phyloP scores from a whole-genome alignment of 306 rosid species.

The Cicer cuneatum region DNA sequence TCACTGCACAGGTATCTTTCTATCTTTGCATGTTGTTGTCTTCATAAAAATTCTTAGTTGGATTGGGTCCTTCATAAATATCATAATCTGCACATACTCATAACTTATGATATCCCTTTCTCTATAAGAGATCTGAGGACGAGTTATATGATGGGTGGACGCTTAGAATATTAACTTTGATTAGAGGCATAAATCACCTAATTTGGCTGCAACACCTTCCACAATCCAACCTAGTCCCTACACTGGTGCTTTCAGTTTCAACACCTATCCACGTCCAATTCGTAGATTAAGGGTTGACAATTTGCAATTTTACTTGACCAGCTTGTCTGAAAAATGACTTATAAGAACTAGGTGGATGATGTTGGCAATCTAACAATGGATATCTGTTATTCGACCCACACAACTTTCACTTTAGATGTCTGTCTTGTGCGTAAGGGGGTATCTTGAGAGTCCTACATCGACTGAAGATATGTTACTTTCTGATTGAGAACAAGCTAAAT shows the following conservation, averaged over 20 bases:
- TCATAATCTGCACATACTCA: not conserved
- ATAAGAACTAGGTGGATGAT: no score
- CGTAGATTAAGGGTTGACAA: not conserved
- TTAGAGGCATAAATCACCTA: constrained; percentile 7
- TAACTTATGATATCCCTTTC: not conserved
- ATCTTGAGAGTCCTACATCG: no score
- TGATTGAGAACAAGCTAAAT: not conserved
- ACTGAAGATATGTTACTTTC: not conserved
- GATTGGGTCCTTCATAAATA: constrained; percentile 12
- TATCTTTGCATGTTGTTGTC: constrained; percentile 35
- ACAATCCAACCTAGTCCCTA: not conserved
- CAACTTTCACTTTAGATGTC: no score
- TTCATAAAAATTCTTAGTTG: constrained; percentile 33
- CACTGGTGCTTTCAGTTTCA: not conserved
- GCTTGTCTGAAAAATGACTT: not conserved
- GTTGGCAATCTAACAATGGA: no score
- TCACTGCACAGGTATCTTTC: constrained; percentile 80
- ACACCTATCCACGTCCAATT: not conserved
- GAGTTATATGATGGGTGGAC: not conserved
- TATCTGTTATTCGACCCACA: no score
- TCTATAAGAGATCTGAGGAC: not conserved
- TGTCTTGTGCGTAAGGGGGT: no score
- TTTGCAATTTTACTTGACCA: not conserved
- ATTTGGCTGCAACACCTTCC: not conserved
- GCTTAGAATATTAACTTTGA: not conserved